Conservation (phyloP, 169 alveolate species). For the Plasmodium inui region DNA sequence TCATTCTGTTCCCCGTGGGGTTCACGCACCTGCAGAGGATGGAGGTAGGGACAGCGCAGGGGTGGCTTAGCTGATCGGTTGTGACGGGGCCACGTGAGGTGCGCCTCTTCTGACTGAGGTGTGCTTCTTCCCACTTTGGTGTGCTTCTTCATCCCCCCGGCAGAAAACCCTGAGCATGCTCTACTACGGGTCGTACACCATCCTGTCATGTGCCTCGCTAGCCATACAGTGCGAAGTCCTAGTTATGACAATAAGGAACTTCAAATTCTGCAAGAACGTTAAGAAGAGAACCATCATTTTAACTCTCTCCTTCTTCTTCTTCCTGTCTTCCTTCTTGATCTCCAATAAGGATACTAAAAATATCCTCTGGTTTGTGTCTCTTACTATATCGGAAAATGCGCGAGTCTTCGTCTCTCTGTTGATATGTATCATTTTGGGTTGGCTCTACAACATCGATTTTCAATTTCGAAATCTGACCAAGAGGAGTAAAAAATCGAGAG, state of each 20-base stretch:
- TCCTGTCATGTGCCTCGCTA: conserved; percentile 78
- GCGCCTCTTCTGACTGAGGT: not conserved
- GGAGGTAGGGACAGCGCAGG: conserved; percentile 15
- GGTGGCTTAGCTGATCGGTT: not conserved
- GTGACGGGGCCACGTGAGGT: not conserved
- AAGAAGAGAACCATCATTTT: conserved; percentile 49
- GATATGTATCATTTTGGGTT: conserved; percentile 35
- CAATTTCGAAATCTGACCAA: conserved; percentile 23
- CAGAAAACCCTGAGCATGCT: conserved; percentile 82
- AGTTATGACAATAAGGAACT: conserved; percentile 71
- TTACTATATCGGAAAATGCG: conserved; percentile 85
- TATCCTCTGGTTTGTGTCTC: conserved; percentile 82
- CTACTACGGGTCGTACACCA: conserved; percentile 81
- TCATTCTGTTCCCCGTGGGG: conserved; percentile 69
- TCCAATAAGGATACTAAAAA: conserved; percentile 72
- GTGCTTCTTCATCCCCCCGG: not conserved
- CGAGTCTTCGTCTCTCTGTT: conserved; percentile 79
- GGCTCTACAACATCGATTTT: conserved; percentile 30
- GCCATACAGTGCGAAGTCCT: conserved; percentile 85
- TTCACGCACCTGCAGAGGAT: conserved; percentile 38
- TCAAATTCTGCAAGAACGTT: conserved; percentile 38
- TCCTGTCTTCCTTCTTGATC: conserved; percentile 73
- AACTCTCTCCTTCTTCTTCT: conserved; percentile 44
- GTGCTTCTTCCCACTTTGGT: not conserved
- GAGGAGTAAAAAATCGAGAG: conserved; percentile 16